These are phyloP conservation scores for Xylaria digitata DNA, from an alignment of 2,329 filamentous ascomycete genomes.

Conservation along the genomic window DNA sequence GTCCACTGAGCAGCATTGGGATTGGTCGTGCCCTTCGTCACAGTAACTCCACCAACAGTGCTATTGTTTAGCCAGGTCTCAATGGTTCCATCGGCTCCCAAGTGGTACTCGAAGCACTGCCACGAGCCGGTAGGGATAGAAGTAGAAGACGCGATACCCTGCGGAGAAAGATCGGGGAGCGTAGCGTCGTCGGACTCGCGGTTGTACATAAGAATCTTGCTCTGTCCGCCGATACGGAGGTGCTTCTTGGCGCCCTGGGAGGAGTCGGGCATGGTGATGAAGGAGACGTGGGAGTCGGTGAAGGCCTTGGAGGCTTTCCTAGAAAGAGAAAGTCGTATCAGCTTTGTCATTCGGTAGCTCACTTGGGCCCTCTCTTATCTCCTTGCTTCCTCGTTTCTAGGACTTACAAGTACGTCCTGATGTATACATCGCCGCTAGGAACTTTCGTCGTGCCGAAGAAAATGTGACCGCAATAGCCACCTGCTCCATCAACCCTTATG, in stretches of 20 bases:
- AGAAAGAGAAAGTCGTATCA: slow-evolving; percentile 32
- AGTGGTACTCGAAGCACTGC: slow-evolving; percentile 71
- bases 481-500: slow-evolving; percentile 63
- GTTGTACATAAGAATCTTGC: slow-evolving; percentile 72
- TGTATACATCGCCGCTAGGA: slow-evolving; percentile 67
- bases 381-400: slow-evolving; percentile 30
- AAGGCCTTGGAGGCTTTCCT: slow-evolving; percentile 68
- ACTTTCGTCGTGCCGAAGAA: slow-evolving; percentile 70
- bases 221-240: slow-evolving; percentile 70
- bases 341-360: background rate
- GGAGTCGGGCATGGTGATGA: slow-evolving; percentile 72
- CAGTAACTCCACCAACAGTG: slow-evolving; percentile 63
- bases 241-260: slow-evolving; percentile 67
- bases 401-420: slow-evolving; percentile 66
- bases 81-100: slow-evolving; percentile 67
- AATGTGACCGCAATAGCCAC: slow-evolving; percentile 68
- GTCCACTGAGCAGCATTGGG: slow-evolving; percentile 65
- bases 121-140: slow-evolving; percentile 62
- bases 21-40: slow-evolving; percentile 60
- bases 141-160: slow-evolving; percentile 66
- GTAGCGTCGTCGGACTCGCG: slow-evolving; percentile 72
- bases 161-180: slow-evolving; percentile 68
- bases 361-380: background rate
- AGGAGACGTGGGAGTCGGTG: slow-evolving; percentile 69
- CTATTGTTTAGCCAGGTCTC: slow-evolving; percentile 70